Evolutionary conservation across 1,284 basidiomycete species (phyloP).

Genomic region (Meripilus lineatus): DNA sequence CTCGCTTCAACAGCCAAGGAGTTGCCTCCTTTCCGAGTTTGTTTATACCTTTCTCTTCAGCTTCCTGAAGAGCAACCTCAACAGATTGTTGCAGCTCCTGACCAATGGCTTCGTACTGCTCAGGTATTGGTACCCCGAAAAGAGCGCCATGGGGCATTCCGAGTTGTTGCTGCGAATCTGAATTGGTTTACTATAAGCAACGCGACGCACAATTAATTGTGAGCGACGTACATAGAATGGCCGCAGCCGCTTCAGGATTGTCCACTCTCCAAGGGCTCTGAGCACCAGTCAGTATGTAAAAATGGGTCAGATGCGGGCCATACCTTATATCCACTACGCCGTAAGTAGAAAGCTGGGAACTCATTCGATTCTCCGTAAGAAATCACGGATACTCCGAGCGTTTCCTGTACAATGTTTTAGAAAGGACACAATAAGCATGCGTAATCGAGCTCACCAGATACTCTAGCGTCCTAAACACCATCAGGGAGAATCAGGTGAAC

Average conservation of each 20-base stretch:
- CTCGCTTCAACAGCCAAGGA: conserved; percentile 88
- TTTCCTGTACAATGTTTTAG: conserved; percentile 61
- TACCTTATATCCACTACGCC: conserved; percentile 80
- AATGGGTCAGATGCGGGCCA: conserved; percentile 4
- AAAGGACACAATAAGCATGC: neutral
- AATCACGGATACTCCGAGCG: conserved; percentile 89
- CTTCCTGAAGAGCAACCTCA: conserved; percentile 83
- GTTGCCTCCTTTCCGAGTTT: conserved; percentile 89
- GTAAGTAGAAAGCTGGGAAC: conserved; percentile 95
- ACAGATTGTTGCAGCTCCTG: conserved; percentile 74
- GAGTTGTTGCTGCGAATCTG: conserved; percentile 60
- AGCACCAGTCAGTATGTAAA: conserved; percentile 3
- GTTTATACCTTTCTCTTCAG: conserved; percentile 77
- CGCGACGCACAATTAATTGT: neutral
- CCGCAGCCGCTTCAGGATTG: conserved; percentile 60
- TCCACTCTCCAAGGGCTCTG: conserved; percentile 70
- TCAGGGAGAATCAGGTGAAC: conserved; percentile 1
- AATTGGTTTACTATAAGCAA: neutral
- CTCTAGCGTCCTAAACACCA: conserved; percentile 72
- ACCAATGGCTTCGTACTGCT: conserved; percentile 66
- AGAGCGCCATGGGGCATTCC: conserved; percentile 70
- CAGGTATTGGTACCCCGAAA: conserved; percentile 90
- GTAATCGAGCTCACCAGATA: conserved; percentile 62
- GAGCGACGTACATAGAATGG: conserved; percentile 56
- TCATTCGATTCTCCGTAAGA: conserved; percentile 73